Evolutionary conservation across 148 eudicot genomes (phyloP), one percentile per base, ranked within the genome.

Genomic region (Rhododendron williamsianum): DNA sequence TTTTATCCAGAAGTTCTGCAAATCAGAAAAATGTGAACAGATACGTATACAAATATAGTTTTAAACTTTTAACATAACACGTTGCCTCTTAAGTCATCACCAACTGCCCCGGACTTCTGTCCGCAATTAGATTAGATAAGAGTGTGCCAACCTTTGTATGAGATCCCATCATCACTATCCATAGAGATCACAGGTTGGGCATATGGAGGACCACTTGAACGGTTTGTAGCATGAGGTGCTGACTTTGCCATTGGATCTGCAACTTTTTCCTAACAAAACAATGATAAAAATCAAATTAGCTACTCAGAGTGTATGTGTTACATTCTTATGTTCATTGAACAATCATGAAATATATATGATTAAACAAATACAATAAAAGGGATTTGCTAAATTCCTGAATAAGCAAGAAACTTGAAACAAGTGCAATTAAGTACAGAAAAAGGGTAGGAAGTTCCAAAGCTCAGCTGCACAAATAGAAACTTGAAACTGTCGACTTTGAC

Each of bases 131-230:
- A 81, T 73, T 33, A 83, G 60, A 69, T 48, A 30, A 46, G 41
- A 83, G 18, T n/a, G n/a, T 27, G 30, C 86, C 43, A 79, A 94
- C 98, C 95, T 90, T 91, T 82, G 84, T 78, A 94, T 49, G 98
- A 88, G 84, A 95, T 87, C 49, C 95, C 98, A 87, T 95, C 98
- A 80, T 95, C 98, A 88, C 89, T 88, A 83, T 94, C 98, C 84
- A 92, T 84, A 60, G 94, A 85, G 84, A 92, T 88, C 76, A 91
- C 46, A 65, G 94, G 88, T 84, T 91, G 86, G 83, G 89, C 82
- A 89, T 92, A 92, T 51, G 93, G 88, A 76, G 91, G 98, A 84
- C 91, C 93, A 86, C 87, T 89, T 81, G 94, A 83, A 80, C 92
- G 93, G 65, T 91, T 90, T 56, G 94, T 85, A 84, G 87, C 89